Base-by-base conservation (phyloP, 768 basidiomycete genomes). In the Pisolithus tinctorius region DNA sequence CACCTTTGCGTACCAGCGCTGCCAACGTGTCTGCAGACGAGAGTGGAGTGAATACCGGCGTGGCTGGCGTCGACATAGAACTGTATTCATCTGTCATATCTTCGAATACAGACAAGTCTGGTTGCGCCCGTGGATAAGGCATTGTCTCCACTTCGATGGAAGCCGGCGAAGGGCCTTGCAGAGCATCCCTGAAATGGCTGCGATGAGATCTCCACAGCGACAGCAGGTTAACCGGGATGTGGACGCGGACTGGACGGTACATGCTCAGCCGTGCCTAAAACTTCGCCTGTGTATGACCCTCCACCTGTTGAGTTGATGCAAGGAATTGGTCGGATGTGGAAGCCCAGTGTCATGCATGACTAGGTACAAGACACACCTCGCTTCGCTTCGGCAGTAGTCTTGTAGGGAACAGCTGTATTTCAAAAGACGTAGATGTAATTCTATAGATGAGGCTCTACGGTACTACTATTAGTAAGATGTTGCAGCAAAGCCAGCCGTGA, bases 81-180 rank as follows among this genome's bases (percentile, higher is more conserved):
- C 54, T 50, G 49, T 75, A 72, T 47, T 74, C 71, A 0, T 66
- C 48, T 1, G 69, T 62, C 50, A 62, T 46, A 38, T 60, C 55
- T 48, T 76, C 74, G 50, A 75, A 75, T 1, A 74, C 56, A 36
- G 71, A 59, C 0, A 52, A 0, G 48, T 75, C 68, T 11, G 65
- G 68, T 4, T 58, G 53, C 11, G 56, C 34, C 1, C 50, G 52
- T 0, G 73, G 71, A 45, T 72, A 70, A n/a, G 68, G 68, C 54
- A 68, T 61, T 1, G 66, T 56, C 45, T 57, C 60, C 4, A 74
- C 55, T 25, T 73, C 67, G 39, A 63, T 59, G 56, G 71, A 68
- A 16, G 69, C 60, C 0, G 71, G 69, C 0, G 74, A 69, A 11
- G 70, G 66, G 6, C 55, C 37, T 20, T 62, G 58, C 6, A 69